A percentile compares a stretch with the other conserved stretches of the same genome.
Evolutionary conservation across 2,329 filamentous ascomycete species (phyloP).

Genomic region (Zymoseptoria pseudotritici): DNA sequence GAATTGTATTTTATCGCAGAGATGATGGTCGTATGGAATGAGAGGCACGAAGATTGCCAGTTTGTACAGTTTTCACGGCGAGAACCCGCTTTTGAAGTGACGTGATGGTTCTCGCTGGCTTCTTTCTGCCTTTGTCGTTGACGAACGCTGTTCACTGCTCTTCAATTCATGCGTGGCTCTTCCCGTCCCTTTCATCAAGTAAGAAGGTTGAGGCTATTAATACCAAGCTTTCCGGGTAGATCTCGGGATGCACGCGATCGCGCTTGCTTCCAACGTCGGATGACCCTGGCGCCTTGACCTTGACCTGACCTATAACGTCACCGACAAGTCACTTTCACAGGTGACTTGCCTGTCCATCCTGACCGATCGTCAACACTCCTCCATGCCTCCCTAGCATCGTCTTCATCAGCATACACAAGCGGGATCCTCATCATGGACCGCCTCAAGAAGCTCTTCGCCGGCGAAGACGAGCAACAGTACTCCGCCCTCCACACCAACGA

Average conservation of each 20-base stretch:
- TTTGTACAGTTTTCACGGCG: too few relatives aligned
- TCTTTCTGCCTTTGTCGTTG: too few relatives aligned
- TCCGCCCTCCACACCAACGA: constrained; percentile 22
- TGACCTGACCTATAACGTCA: neutral
- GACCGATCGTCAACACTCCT: neutral
- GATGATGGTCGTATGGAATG: too few relatives aligned
- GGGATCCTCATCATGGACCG: constrained; percentile 12
- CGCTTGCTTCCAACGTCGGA: neutral
- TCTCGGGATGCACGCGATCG: neutral
- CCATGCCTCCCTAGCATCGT: neutral
- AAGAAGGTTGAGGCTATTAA: neutral
- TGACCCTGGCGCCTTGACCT: neutral
- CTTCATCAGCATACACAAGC: neutral
- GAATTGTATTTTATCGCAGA: too few relatives aligned
- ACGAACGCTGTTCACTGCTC: too few relatives aligned
- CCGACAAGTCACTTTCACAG: neutral
- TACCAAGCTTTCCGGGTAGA: neutral
- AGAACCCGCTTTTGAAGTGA: too few relatives aligned
- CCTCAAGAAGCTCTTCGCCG: constrained; percentile 22
- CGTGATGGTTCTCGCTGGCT: too few relatives aligned
- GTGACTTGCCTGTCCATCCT: neutral
- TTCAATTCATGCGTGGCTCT: too few relatives aligned
- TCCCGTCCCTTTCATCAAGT: too few relatives aligned
- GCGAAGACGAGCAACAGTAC: constrained; percentile 25
- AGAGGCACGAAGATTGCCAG: too few relatives aligned